Base-by-base conservation (phyloP, 495 filamentous ascomycete species). In the Tuber microsphaerosporum region DNA sequence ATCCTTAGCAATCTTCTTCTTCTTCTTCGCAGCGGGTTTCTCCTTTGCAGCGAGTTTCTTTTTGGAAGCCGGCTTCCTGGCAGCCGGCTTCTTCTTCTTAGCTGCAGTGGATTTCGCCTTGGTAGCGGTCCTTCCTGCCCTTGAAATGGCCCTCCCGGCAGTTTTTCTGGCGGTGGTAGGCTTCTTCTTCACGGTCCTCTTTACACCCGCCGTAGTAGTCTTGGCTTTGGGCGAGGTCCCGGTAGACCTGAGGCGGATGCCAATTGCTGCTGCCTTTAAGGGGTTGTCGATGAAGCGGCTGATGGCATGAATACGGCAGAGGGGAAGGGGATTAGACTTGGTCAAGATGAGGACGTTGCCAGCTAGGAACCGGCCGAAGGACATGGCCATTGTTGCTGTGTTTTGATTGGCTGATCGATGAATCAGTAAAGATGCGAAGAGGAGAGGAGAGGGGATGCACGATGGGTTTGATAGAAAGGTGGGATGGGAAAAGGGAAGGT, bases 31-130 rank as follows among this genome's bases (percentile, higher is more conserved):
- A 8, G 31, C 26, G 4, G 10, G 31, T 19, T 31, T 61, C 73
- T 76, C 70, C n/a, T 39, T 72, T 6, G 31, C 16, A 3, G 31
- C 69, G 16, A 26, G n/a, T 45, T 39, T 73, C 73, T 73, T 73
- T 0, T 73, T 73, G 0, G 34, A 14, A 42, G 72, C 37, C 8
- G 65, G 42, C n/a, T 78, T n/a, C n/a, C n/a, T n/a, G n/a, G 6
- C 37, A 26, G 34, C 43, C 20, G 76, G 37, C 19, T 79, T 79
- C 46, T 75, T n/a, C n/a, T n/a, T 77, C 19, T 37, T 34, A 20
- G 42, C 56, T 14, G 68, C 20, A 68, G 75, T 31, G 56, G 73
- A 43, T 45, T 70, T 74, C 9, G 73, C 19, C 37, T 70, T 72
- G 20, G 42, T 43, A 41, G 3, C n/a, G 10, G 51, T n/a, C 22